Base-by-base conservation (phyloP, 306 rosid genomes). In the Vigna mungo region DNA sequence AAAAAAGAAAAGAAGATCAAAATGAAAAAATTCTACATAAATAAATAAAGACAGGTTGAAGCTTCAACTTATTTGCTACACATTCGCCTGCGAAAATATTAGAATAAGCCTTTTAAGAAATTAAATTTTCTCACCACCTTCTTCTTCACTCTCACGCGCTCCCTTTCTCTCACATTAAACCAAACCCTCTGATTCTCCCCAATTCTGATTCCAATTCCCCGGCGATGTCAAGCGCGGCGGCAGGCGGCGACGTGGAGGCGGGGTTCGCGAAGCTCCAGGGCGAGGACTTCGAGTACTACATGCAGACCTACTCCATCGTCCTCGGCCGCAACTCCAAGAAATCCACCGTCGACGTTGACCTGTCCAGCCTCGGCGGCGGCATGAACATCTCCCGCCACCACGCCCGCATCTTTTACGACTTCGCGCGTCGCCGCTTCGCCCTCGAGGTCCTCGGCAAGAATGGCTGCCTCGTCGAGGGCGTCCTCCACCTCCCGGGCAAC, bases 301-400 rank as follows among this genome's bases (percentile, higher is more conserved):
- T 92, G 99, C 99, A 96, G 68, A 96, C 99, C 81, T 96, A 96
- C 85, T 92, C 98, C 65, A 96, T 96, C 54, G 85, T 96, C 80
- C 94, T 96, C 2, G 99, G 99, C 53, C 97, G 99, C 15, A 96
- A 96, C 75, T 96, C 99, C 73, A 96, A 96, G 85, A 96, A 92
- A 81, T 92, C 99, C 30, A 92, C 87, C 43, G 99, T 96, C 6
- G 99, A 96, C 65, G 98, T 96, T 7, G 99, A 96, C 84, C 97
- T 96, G 47, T 96, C 99, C 7, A 91, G 97, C 84, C 98, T 96
- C 74, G 99, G 99, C 13, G 99, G 99, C 17, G 99, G 99, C 0
- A 96, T 96, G 99, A 96, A 96, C 86, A 96, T 96, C 75, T 96
- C 99, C 1, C 98, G 99, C 74, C 94, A 96, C 85, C 99, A 96